phyloP scores from a whole-genome alignment of 2,329 filamentous ascomycete species.

The Trichoderma sp. region DNA sequence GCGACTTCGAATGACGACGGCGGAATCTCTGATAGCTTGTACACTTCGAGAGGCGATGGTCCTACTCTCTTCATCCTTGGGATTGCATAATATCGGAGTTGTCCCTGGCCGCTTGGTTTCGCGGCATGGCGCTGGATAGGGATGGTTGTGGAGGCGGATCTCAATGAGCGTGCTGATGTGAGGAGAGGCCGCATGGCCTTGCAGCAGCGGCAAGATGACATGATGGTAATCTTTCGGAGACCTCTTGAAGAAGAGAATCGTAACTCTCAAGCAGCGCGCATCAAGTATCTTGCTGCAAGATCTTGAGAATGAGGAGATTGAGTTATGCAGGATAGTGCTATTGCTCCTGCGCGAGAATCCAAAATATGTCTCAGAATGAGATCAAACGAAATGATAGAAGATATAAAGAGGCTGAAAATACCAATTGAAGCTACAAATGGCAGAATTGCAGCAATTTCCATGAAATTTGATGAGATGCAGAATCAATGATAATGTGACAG shows the following conservation, averaged over 20 bases:
- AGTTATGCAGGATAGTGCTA: too few relatives aligned
- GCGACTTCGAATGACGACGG: conserved; percentile 32
- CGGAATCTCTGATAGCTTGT: conserved; percentile 34
- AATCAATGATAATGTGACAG: background rate
- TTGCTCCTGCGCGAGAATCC: too few relatives aligned
- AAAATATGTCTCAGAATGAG: too few relatives aligned
- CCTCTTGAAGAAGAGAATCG: background rate
- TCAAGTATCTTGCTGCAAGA: too few relatives aligned
- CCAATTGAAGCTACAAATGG: too few relatives aligned
- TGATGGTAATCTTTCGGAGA: background rate
- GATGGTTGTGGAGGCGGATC: background rate
- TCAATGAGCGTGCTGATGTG: background rate
- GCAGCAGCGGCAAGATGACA: conserved; percentile 10
- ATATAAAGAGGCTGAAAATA: too few relatives aligned
- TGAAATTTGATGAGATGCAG: background rate
- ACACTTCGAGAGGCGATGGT: conserved; percentile 28
- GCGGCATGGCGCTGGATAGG: background rate
- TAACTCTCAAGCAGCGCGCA: background rate
- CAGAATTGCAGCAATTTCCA: too few relatives aligned
- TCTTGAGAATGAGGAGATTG: too few relatives aligned
- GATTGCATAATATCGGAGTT: conserved; percentile 24
- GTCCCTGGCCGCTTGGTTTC: background rate
- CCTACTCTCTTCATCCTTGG: conserved; percentile 12
- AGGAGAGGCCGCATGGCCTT: conserved; percentile 2
- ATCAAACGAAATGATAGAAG: too few relatives aligned